Evolutionary conservation across 257 asterid species (phyloP).

Genomic region (Nemophila menziesii): DNA sequence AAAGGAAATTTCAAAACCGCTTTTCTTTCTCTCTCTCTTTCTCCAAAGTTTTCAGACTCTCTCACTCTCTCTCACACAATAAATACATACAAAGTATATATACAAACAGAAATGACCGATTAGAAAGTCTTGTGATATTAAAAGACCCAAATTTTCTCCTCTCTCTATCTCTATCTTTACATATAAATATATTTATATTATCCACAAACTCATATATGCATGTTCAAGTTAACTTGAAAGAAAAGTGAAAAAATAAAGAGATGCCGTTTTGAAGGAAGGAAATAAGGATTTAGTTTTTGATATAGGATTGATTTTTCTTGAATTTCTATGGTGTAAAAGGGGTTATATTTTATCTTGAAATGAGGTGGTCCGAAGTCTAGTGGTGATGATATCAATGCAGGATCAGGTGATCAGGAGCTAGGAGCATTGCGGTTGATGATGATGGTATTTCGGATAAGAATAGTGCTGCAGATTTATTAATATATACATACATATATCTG

Average conservation of each 20-base stretch:
- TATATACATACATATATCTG: neutral
- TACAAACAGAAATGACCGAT: neutral
- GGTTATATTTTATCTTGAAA: neutral
- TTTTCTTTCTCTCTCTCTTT: neutral
- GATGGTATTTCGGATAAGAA: slow-evolving; percentile 15
- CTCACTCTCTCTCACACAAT: slow-evolving; percentile 9
- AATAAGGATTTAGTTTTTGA: slow-evolving; percentile 1
- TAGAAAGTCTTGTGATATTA: too few relatives aligned
- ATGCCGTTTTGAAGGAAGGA: neutral
- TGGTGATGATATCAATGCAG: slow-evolving; percentile 43
- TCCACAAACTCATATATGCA: slow-evolving; percentile 3
- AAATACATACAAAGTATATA: too few relatives aligned
- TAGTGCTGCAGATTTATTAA: slow-evolving; percentile 5
- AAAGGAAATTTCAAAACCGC: neutral
- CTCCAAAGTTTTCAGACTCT: neutral
- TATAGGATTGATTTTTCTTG: slow-evolving; percentile 2
- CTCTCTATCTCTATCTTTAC: slow-evolving; percentile 9
- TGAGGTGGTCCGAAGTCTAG: too few relatives aligned
- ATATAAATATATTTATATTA: too few relatives aligned
- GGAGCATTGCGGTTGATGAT: slow-evolving; percentile 1
- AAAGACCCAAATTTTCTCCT: neutral
- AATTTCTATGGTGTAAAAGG: slow-evolving; percentile 3
- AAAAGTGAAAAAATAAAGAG: neutral
- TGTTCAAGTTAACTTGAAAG: neutral
- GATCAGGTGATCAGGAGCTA: slow-evolving; percentile 1